Conservation (phyloP, 1,284 basidiomycete genomes). For the Cryptococcus depauperatus region DNA sequence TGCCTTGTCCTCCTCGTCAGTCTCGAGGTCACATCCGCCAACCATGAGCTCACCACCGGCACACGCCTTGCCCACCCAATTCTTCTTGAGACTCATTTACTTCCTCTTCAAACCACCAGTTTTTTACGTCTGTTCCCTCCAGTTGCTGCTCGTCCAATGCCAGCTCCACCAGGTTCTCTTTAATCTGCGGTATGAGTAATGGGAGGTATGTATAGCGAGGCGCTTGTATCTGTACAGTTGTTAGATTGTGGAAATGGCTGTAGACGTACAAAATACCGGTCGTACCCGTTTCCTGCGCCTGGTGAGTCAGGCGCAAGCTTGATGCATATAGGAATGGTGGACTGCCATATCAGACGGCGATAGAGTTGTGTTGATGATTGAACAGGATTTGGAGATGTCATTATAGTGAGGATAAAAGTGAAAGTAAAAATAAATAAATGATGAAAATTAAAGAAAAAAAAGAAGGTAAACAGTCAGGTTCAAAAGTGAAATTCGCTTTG, state of each 20-base stretch:
- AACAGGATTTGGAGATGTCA: constrained; percentile 15
- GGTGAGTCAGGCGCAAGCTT: constrained; percentile 31
- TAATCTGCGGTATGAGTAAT: constrained; percentile 75
- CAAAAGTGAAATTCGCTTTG: too few species aligned
- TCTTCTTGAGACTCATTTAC: constrained; percentile 51
- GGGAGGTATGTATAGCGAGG: constrained; percentile 85
- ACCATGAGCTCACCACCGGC: constrained; percentile 63
- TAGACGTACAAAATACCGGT: constrained; percentile 39
- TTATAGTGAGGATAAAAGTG: not conserved
- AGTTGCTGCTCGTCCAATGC: constrained; percentile 75
- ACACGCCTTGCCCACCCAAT: constrained; percentile 47
- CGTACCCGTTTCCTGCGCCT: constrained; percentile 22
- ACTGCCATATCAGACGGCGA: constrained; percentile 42
- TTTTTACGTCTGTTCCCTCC: constrained; percentile 55
- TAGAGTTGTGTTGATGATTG: constrained; percentile 40
- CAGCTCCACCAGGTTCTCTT: constrained; percentile 75
- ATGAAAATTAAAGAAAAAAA: too few species aligned
- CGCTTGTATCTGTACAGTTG: constrained; percentile 50
- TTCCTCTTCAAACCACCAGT: constrained; percentile 82
- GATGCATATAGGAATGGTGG: constrained; percentile 35
- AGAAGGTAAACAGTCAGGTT: too few species aligned
- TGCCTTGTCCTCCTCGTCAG: constrained; percentile 56
- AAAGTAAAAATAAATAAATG: too few species aligned
- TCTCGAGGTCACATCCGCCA: not conserved
- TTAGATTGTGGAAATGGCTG: not conserved